Conservation (phyloP, 495 filamentous ascomycete genomes). For the Talaromyces thailandensis region DNA sequence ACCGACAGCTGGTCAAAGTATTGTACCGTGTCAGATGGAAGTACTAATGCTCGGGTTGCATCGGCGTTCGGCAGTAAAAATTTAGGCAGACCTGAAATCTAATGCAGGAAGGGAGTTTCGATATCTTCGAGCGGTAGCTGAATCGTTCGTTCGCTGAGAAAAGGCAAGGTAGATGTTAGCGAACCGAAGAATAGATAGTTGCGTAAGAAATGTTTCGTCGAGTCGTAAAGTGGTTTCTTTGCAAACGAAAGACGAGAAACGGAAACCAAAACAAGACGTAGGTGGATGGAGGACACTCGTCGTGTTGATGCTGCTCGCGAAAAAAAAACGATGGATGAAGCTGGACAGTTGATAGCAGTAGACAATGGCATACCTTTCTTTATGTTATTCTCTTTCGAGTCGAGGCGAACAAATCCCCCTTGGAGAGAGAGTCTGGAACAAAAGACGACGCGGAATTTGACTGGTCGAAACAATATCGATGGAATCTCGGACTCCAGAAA, state of each 20-base stretch:
- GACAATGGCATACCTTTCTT: neutral
- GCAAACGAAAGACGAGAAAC: neutral
- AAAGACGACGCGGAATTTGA: neutral
- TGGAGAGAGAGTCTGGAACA: neutral
- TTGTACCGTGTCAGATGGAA: neutral
- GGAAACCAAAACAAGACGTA: neutral
- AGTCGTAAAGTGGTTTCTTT: neutral
- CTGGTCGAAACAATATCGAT: neutral
- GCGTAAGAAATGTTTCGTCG: neutral
- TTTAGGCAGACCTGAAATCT: neutral
- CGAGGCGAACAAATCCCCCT: neutral
- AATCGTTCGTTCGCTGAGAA: neutral
- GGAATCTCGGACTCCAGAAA: neutral
- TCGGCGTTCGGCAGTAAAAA: conserved; percentile 2
- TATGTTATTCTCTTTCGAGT: neutral
- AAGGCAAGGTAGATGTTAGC: neutral
- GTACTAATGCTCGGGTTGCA: conserved; percentile 4
- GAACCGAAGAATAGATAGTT: neutral
- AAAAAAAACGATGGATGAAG: neutral
- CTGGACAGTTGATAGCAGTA: neutral
- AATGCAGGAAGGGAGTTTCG: neutral
- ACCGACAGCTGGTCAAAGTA: neutral
- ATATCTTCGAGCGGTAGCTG: neutral
- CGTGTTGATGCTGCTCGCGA: neutral
- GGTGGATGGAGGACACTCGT: neutral